A percentile compares a stretch with the other conserved stretches of the same genome.
These are phyloP conservation scores for Spiromastix sp. DNA, from an alignment of 2,329 filamentous ascomycete species.

Conservation along the genomic window DNA sequence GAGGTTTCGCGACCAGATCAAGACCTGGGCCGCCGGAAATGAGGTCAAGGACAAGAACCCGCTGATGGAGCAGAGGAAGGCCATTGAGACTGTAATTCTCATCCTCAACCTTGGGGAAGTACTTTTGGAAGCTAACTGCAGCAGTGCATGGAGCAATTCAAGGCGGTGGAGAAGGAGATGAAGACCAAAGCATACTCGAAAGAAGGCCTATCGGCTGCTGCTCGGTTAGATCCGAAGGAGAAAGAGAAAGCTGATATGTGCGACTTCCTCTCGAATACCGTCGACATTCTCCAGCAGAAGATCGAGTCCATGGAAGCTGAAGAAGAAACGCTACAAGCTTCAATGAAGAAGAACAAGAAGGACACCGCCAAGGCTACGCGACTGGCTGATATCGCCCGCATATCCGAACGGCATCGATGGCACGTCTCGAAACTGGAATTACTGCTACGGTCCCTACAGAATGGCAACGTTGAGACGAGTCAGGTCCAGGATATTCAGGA, in stretches of 20 bases:
- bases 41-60: slow-evolving; percentile 99
- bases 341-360: slow-evolving; percentile 91
- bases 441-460: slow-evolving; percentile 80
- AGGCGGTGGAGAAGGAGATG: slow-evolving; percentile 99
- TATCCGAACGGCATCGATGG: slow-evolving; percentile 92
- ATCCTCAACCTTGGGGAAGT: too few relatives aligned
- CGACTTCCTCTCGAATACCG: slow-evolving; percentile 76
- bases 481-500: slow-evolving; percentile 85
- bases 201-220: slow-evolving; percentile 83
- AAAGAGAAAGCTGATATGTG: slow-evolving; percentile 83
- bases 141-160: slow-evolving; percentile 88
- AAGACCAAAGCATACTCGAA: slow-evolving; percentile 99
- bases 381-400: slow-evolving; percentile 71
- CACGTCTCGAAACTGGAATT: slow-evolving; percentile 89
- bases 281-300: slow-evolving; percentile 87
- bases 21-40: slow-evolving; percentile 96
- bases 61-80: slow-evolving; percentile 81
- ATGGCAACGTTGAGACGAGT: slow-evolving; percentile 78
- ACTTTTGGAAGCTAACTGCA: too few relatives aligned
- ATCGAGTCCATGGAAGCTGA: slow-evolving; percentile 91
- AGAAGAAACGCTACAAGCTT: slow-evolving; percentile 72
- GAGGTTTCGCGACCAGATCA: slow-evolving; percentile 94
- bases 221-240: slow-evolving; percentile 94
- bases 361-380: slow-evolving; percentile 74
- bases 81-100: slow-evolving; percentile 99